Evolutionary conservation across 768 basidiomycete genomes (phyloP).

Genomic region (Chlorophyllum brunneum): DNA sequence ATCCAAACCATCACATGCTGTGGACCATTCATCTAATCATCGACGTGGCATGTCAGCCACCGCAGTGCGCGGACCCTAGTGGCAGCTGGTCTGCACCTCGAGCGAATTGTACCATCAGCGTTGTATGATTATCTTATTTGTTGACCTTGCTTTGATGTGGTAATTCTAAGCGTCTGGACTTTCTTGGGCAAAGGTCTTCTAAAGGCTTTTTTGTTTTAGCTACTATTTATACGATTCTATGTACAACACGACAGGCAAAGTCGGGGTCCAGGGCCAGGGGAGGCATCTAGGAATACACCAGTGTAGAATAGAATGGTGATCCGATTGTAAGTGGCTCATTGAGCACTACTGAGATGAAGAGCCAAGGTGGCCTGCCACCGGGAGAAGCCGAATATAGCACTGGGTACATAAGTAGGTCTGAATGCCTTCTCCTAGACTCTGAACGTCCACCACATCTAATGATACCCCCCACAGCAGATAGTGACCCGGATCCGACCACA

Average conservation of each 20-base stretch:
- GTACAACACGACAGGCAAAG: conserved; percentile 8
- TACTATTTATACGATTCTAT: conserved; percentile 5
- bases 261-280: not conserved
- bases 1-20: conserved; percentile 47
- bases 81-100: conserved; percentile 11
- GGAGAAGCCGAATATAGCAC: conserved; percentile 6
- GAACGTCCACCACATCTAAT: conserved; percentile 29
- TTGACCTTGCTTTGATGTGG: conserved; percentile 20
- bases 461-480: conserved; percentile 60
- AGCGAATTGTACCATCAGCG: conserved; percentile 21
- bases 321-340: not conserved
- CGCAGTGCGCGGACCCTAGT: conserved; percentile 43
- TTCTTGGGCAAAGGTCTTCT: not conserved
- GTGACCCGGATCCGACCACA: conserved; percentile 68
- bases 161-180: conserved; percentile 12
- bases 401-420: not conserved
- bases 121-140: conserved; percentile 26
- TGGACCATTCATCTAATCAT: conserved; percentile 38
- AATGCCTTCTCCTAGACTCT: not conserved
- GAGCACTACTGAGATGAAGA: not conserved
- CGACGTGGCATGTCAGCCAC: conserved; percentile 51
- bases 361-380: conserved; percentile 1
- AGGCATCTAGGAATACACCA: not conserved
- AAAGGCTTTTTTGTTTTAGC: not conserved
- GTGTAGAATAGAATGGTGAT: not conserved